phyloP scores from a whole-genome alignment of 164 flowering plant species.

The Annona squamosa region DNA sequence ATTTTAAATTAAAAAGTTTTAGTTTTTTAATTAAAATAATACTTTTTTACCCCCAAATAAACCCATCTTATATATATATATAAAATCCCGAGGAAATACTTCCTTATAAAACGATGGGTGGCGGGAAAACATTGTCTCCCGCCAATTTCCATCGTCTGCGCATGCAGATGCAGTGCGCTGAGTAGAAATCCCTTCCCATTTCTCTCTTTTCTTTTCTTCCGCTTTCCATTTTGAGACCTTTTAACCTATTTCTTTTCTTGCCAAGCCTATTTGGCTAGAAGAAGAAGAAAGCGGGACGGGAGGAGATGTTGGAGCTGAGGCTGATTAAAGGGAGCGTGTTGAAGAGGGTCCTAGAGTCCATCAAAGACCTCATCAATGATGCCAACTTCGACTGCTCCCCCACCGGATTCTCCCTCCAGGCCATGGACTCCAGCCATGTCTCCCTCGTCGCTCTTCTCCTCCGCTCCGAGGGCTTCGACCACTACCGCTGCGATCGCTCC shows the following conservation, averaged over 20 bases:
- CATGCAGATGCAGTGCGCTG: too few relatives aligned
- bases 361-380: constrained; percentile 45
- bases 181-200: not conserved
- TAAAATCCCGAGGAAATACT: too few relatives aligned
- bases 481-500: constrained; percentile 45
- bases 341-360: constrained; percentile 45
- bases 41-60: too few relatives aligned
- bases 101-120: too few relatives aligned
- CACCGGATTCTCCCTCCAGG: constrained; percentile 50
- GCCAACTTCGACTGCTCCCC: constrained; percentile 57
- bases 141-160: too few relatives aligned
- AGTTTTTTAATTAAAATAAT: too few relatives aligned
- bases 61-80: too few relatives aligned
- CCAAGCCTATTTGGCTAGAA: not conserved
- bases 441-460: constrained; percentile 48
- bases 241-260: not conserved
- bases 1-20: too few relatives aligned
- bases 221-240: not conserved
- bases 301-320: constrained; percentile 43
- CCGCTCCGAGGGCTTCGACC: constrained; percentile 50
- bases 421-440: constrained; percentile 57
- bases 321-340: constrained; percentile 40
- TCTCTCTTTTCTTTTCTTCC: not conserved
- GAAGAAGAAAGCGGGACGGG: constrained; percentile 5
- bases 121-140: too few relatives aligned